These are phyloP conservation scores for Trypanosoma mega DNA, from an alignment of 208 protist species.

Conservation along the genomic window DNA sequence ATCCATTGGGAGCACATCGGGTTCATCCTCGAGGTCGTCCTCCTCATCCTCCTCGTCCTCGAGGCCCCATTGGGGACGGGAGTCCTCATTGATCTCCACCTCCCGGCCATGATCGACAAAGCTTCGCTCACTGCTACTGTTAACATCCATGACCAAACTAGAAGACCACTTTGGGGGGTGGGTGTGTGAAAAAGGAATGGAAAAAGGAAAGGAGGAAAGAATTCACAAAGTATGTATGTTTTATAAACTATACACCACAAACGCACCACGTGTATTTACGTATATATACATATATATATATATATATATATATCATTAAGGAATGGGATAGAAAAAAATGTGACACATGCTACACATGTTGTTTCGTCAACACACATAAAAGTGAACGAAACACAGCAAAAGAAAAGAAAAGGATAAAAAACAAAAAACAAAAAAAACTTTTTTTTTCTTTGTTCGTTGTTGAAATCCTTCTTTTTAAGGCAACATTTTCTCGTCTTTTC, in stretches of 20 bases:
- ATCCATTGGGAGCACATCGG: neutral
- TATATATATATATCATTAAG: no score
- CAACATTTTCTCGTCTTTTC: no score
- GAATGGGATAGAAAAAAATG: neutral
- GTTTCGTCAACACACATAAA: slow-evolving; percentile 11
- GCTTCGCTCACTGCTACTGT: slow-evolving; percentile 23
- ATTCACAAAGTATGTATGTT: neutral
- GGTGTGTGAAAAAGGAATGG: neutral
- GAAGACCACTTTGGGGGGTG: neutral
- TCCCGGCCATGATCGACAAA: slow-evolving; percentile 29
- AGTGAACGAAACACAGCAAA: slow-evolving; percentile 16
- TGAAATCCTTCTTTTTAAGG: no score
- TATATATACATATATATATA: no score
- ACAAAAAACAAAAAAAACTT: slow-evolving; percentile 10
- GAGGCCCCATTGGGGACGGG: slow-evolving; percentile 25
- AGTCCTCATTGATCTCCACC: slow-evolving; percentile 5
- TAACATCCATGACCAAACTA: slow-evolving; percentile 3
- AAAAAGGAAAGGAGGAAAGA: neutral
- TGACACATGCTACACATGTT: no score
- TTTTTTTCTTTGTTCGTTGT: no score
- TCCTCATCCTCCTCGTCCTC: slow-evolving; percentile 7
- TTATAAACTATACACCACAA: no score
- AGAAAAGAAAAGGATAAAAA: neutral
- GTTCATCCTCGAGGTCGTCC: neutral
- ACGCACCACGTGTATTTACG: no score